Evolutionary conservation across 192 early-diverging fungal species (phyloP).

Genomic region (Cladochytrium replicatum): DNA sequence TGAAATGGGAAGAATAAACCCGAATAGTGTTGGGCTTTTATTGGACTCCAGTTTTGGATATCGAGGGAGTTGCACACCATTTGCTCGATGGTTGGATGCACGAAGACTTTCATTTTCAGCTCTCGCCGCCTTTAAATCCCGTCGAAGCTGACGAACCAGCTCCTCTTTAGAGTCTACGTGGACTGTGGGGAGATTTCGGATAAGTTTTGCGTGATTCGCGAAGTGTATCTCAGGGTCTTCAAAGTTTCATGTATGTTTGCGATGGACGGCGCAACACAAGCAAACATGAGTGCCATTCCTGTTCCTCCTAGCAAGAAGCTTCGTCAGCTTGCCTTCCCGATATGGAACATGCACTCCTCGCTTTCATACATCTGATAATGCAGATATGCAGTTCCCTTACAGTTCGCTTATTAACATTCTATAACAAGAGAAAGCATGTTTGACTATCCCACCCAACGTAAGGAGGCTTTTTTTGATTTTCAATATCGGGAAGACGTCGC

Average conservation of each 20-base stretch:
- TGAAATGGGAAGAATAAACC: too few species aligned
- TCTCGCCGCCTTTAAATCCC: too few species aligned
- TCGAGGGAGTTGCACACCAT: too few species aligned
- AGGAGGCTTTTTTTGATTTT: conserved; percentile 50
- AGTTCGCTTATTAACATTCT: neutral
- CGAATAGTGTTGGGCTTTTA: too few species aligned
- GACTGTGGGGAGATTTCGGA: conserved; percentile 33
- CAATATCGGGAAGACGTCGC: conserved; percentile 34
- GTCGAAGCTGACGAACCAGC: conserved; percentile 21
- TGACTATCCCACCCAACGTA: conserved; percentile 39
- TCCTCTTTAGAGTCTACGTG: conserved; percentile 27
- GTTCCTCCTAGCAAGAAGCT: conserved; percentile 42
- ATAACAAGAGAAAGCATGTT: neutral
- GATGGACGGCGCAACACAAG: conserved; percentile 34
- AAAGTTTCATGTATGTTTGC: conserved; percentile 35
- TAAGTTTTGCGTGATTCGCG: conserved; percentile 31
- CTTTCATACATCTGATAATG: conserved; percentile 18
- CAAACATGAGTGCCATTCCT: conserved; percentile 50
- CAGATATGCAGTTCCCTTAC: conserved; percentile 28
- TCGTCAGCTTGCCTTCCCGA: conserved; percentile 50
- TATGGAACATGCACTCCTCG: conserved; percentile 41
- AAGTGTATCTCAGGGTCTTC: conserved; percentile 52
- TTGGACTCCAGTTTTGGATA: too few species aligned
- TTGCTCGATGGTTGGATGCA: too few species aligned
- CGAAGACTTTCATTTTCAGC: too few species aligned